These are phyloP conservation scores for Phlebopus sp. DNA, from an alignment of 1,284 basidiomycete genomes.

Conservation along the genomic window DNA sequence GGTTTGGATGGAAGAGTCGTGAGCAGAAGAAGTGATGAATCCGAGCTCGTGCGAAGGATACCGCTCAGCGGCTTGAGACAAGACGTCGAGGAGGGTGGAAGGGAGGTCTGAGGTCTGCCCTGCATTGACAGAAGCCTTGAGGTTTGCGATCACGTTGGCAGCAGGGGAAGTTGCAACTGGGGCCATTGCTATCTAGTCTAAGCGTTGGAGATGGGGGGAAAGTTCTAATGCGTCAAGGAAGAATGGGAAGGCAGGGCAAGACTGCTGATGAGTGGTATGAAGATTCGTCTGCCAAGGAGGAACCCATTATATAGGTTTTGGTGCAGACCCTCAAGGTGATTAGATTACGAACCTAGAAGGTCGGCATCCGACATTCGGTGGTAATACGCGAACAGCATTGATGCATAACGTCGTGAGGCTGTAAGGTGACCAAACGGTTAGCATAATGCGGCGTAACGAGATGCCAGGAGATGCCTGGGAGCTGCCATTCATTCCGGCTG, in stretches of 20 bases:
- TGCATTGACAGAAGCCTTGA: not conserved
- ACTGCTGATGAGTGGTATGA: not conserved
- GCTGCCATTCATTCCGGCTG: slow-evolving; percentile 8
- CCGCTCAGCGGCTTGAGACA: slow-evolving; percentile 7
- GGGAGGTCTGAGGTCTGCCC: slow-evolving; percentile 1
- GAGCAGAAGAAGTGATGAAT: slow-evolving; percentile 15
- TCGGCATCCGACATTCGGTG: not conserved
- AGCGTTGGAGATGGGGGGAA: not conserved
- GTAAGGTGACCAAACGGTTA: slow-evolving; percentile 10
- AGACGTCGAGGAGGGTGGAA: slow-evolving; percentile 9
- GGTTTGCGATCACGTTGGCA: not conserved
- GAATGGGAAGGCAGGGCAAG: not conserved
- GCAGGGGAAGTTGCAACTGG: slow-evolving; percentile 6
- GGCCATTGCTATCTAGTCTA: slow-evolving; percentile 8
- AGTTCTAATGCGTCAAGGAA: not conserved
- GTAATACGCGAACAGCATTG: slow-evolving; percentile 1
- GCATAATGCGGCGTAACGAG: slow-evolving; percentile 8
- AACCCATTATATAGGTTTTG: slow-evolving; percentile 7
- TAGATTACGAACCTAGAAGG: not conserved
- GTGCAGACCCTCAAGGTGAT: not conserved
- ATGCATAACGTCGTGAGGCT: slow-evolving; percentile 2
- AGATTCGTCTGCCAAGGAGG: not conserved
- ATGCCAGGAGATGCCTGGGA: slow-evolving; percentile 3
- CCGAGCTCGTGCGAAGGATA: slow-evolving; percentile 10
- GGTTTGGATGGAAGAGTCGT: slow-evolving; percentile 12